These are phyloP conservation scores for Ophiostoma quercus DNA, from an alignment of 2,329 filamentous ascomycete species.

Conservation along the genomic window DNA sequence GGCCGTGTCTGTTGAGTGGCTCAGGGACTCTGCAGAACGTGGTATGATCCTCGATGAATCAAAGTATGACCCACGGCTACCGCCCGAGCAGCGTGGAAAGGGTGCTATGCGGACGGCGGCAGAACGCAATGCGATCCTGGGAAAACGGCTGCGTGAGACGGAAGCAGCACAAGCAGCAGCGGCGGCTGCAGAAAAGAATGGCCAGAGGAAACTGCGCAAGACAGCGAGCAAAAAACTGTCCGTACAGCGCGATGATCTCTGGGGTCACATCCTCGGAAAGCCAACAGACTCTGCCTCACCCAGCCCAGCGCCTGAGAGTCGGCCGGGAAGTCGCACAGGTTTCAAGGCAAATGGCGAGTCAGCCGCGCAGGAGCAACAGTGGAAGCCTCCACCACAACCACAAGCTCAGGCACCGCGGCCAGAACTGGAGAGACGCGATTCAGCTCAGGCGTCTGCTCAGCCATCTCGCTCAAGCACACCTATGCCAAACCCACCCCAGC, in stretches of 20 bases:
- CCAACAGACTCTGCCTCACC: neutral
- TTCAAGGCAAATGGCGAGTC: neutral
- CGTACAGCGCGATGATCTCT: conserved; percentile 76
- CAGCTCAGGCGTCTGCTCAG: neutral
- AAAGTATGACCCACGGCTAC: conserved; percentile 72
- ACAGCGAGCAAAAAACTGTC: conserved; percentile 79
- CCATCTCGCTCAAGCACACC: neutral
- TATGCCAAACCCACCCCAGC: neutral
- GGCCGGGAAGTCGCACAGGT: neutral
- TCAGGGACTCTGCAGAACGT: conserved; percentile 72
- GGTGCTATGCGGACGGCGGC: conserved; percentile 48
- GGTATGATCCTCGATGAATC: conserved; percentile 87
- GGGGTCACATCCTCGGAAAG: conserved; percentile 75
- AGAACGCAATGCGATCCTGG: conserved; percentile 42
- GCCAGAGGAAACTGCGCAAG: conserved; percentile 76
- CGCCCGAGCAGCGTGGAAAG: conserved; percentile 64
- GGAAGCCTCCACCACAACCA: conserved; percentile 6
- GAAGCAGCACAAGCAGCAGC: conserved; percentile 35
- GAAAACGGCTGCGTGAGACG: conserved; percentile 55
- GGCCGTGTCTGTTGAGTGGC: conserved; percentile 78
- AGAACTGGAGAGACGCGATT: neutral
- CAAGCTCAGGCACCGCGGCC: neutral
- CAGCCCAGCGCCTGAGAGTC: neutral
- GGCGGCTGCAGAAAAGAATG: conserved; percentile 44
- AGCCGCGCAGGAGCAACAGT: neutral